Conservation (phyloP, 129 eudicot genomes). For the Arctium minus region DNA sequence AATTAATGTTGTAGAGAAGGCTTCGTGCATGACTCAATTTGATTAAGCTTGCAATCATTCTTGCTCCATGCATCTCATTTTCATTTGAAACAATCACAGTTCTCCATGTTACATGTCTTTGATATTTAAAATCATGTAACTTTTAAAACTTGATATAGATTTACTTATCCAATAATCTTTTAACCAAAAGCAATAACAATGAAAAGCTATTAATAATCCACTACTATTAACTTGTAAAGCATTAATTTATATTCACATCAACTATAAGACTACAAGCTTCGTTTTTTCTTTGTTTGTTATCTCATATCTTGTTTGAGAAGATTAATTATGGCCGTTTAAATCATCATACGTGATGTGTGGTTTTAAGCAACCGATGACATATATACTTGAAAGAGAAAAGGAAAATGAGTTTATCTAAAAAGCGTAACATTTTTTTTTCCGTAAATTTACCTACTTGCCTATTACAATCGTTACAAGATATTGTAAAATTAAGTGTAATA, state of each 20-base stretch:
- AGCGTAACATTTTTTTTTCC: neutral
- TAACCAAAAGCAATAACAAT: neutral
- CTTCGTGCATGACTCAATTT: neutral
- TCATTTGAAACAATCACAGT: neutral
- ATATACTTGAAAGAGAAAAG: neutral
- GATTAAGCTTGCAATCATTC: neutral
- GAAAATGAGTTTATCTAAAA: neutral
- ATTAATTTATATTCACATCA: neutral
- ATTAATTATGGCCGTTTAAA: neutral
- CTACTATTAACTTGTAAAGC: neutral
- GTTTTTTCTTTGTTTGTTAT: neutral
- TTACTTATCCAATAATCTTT: neutral
- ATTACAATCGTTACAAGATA: neutral
- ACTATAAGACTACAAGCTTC: neutral
- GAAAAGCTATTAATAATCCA: too few relatives aligned
- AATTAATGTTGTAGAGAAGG: neutral
- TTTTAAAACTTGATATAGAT: neutral
- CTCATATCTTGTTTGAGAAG: neutral
- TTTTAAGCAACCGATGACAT: neutral
- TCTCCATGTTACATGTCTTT: neutral
- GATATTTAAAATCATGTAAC: neutral
- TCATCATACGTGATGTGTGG: neutral
- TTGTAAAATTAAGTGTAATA: neutral
- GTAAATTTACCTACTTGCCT: neutral
- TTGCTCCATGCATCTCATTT: neutral